Evolutionary conservation across 345 rosid genomes (phyloP).

Genomic region (Moringa oleifera): DNA sequence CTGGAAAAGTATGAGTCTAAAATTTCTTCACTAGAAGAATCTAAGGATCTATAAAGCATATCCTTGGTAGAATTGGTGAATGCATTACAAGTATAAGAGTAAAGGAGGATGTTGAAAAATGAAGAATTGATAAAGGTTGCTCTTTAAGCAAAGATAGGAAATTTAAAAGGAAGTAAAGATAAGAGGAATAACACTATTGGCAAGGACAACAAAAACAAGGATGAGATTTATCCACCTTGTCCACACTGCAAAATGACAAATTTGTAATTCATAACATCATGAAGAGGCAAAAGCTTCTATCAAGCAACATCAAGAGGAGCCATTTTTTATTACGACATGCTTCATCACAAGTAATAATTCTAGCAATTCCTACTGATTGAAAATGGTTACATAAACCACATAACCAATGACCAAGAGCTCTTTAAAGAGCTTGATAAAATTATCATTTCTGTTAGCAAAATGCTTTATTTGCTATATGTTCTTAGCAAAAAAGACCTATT

Average conservation of each 20-base stretch:
- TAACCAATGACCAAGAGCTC: background rate
- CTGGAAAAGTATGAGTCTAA: constrained; percentile 8
- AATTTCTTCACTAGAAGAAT: constrained; percentile 9
- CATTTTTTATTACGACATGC: background rate
- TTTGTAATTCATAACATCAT: constrained; percentile 6
- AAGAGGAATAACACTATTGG: no score
- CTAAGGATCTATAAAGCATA: constrained; percentile 9
- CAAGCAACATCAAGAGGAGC: background rate
- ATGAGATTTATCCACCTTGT: background rate
- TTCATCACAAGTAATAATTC: background rate
- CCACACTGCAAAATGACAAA: constrained; percentile 7
- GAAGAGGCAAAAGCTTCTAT: constrained; percentile 4
- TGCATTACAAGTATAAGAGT: constrained; percentile 8
- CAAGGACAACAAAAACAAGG: background rate
- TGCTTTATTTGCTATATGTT: no score
- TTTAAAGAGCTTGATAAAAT: background rate
- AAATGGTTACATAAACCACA: constrained; percentile 3
- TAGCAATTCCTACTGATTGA: background rate
- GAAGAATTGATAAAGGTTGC: background rate
- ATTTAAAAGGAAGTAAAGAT: background rate
- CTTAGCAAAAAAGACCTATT: no score
- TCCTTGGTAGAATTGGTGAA: constrained; percentile 14
- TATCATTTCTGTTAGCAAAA: no score
- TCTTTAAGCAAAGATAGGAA: constrained; percentile 1
- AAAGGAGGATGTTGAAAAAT: constrained; percentile 7